A percentile compares a stretch with the other conserved stretches of the same genome.
Conservation (phyloP, 2,329 filamentous ascomycete genomes). For the Alternaria sp. region DNA sequence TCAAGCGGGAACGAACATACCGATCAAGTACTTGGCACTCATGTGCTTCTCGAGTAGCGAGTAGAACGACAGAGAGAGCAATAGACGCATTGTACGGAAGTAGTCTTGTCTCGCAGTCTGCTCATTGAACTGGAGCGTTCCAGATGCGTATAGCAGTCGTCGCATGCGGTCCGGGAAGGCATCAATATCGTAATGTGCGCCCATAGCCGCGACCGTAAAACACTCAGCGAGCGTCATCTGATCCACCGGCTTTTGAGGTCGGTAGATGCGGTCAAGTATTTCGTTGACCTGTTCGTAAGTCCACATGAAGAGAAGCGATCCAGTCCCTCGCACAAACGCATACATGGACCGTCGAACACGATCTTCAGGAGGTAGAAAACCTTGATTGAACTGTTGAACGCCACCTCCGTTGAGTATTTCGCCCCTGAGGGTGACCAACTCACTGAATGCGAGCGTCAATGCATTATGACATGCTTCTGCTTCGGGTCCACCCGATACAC, state of each 20-base stretch:
- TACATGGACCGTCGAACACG: constrained; percentile 43
- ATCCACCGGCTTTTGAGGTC: constrained; percentile 36
- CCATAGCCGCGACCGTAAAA: constrained; percentile 49
- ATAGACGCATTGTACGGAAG: constrained; percentile 46
- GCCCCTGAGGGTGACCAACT: constrained; percentile 42
- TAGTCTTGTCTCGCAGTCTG: constrained; percentile 41
- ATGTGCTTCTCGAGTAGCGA: constrained; percentile 51
- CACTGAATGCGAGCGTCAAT: constrained; percentile 47
- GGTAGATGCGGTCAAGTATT: constrained; percentile 48
- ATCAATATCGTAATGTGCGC: constrained; percentile 49
- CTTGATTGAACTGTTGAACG: constrained; percentile 34
- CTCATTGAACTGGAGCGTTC: constrained; percentile 46
- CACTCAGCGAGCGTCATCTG: constrained; percentile 48
- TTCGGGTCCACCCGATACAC: constrained; percentile 26
- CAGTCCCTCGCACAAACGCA: constrained; percentile 47
- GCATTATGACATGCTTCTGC: constrained; percentile 47
- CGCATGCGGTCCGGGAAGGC: constrained; percentile 45
- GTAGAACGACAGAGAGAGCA: constrained; percentile 49
- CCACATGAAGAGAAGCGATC: constrained; percentile 50
- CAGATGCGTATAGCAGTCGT: constrained; percentile 46
- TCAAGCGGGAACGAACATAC: constrained; percentile 28
- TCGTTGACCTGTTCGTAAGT: constrained; percentile 43
- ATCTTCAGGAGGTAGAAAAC: constrained; percentile 42
- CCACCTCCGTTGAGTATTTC: constrained; percentile 40
- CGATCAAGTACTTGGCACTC: constrained; percentile 49